Evolutionary conservation across 106 monocot genomes (phyloP), one percentile per base, ranked within the genome.

Genomic region (Dendrobium catenatum): DNA sequence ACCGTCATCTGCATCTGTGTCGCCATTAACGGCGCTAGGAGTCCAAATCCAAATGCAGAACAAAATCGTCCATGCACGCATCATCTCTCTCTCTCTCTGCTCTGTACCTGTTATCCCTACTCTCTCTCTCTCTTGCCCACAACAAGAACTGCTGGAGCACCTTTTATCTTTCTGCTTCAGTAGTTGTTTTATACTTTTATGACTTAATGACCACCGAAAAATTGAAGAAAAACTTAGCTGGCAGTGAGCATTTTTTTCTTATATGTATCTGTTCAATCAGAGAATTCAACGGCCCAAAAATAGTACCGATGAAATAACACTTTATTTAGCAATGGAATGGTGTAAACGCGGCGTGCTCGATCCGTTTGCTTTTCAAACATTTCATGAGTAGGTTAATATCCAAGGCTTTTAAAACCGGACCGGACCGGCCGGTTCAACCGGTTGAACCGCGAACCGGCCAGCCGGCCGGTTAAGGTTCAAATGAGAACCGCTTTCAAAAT

Each of bases 1-100:
- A 86, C 86, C 83, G 68, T 86, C 86, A 24, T 80, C 72, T 46
- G 76, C 75, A 68, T 79, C 82, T 0, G 86, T 79, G 11, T 42
- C 79, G 75, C 79, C 82, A 79, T 82, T 76, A 61, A 77, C 73
- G 31, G 68, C 80, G 73, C 79, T 68, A 22, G 56, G 19, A 82
- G 44, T 67, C 77, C 10, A 86, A 49, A 42, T 44, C 75, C 37
- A 79, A 79, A 86, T 61, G 80, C 79, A 84, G 11, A 49, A 61
- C 37, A 83, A 73, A 51, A 83, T 49, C 73, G 68, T 58, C 78
- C 55, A 27, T 51, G 51, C 29, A 72, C 83, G 79, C 79, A 56
- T 31, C 77, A 70, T 61, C 44, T 27, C 55, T 22, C 61, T 43
- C 81, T 59, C 56, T n/a, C 49, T 70, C 33, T 58, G 37, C 37